phyloP scores from a whole-genome alignment of 805 yeast species.

The Tetrapisispora arboricola region DNA sequence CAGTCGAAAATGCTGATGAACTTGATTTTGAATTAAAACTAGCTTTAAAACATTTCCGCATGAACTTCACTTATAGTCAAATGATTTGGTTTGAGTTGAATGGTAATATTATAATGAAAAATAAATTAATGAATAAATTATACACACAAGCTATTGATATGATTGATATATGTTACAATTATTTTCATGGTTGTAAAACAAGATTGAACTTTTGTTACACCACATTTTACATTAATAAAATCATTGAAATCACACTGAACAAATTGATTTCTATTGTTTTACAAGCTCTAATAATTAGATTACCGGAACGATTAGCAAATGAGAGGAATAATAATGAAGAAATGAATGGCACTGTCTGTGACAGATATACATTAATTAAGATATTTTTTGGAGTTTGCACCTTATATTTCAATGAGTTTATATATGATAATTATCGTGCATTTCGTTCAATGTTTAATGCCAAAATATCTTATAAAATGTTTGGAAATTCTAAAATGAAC shows the following conservation, averaged over 20 bases:
- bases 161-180: constrained; percentile 13
- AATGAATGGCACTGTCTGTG: constrained; percentile 12
- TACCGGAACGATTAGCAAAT: constrained; percentile 6
- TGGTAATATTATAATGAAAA: constrained; percentile 7
- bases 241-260: constrained; percentile 21
- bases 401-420: constrained; percentile 24
- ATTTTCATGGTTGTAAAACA: constrained; percentile 9
- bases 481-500: constrained; percentile 12
- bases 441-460: constrained; percentile 25
- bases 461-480: constrained; percentile 20
- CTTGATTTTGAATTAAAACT: constrained; percentile 18
- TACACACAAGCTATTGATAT: constrained; percentile 17
- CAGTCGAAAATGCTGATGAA: background rate
- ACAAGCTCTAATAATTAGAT: constrained; percentile 22
- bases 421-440: constrained; percentile 21
- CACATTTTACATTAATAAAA: constrained; percentile 21
- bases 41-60: constrained; percentile 14
- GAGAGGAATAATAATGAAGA: constrained; percentile 3
- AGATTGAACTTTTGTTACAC: constrained; percentile 10
- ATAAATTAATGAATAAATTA: constrained; percentile 11
- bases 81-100: constrained; percentile 17
- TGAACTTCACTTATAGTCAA: constrained; percentile 16
- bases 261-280: constrained; percentile 16
- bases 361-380: background rate
- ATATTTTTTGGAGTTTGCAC: constrained; percentile 12